phyloP scores from a whole-genome alignment of 495 filamentous ascomycete species.

The Aspergillus baeticus region DNA sequence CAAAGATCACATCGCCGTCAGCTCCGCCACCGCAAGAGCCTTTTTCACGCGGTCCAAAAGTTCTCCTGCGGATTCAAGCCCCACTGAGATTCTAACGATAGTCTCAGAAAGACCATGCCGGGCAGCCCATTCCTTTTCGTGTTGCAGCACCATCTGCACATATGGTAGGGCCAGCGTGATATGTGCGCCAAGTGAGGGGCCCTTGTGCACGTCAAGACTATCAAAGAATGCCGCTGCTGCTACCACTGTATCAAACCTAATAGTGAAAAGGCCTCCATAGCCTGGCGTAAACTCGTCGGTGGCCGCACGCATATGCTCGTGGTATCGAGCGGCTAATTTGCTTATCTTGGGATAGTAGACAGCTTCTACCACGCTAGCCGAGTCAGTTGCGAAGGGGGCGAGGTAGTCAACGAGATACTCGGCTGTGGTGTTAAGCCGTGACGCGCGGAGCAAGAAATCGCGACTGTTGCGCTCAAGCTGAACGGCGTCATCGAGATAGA shows the following conservation, averaged over 20 bases:
- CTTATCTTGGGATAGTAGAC: conserved; percentile 13
- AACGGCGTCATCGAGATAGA: not conserved
- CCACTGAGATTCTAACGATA: conserved; percentile 2
- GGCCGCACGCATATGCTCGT: too few species aligned
- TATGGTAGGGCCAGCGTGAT: not conserved
- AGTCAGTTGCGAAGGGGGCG: not conserved
- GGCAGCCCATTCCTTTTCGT: not conserved
- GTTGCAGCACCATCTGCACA: not conserved
- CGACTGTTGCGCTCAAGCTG: not conserved
- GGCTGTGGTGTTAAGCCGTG: not conserved
- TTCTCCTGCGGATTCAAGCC: not conserved
- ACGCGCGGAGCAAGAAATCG: not conserved
- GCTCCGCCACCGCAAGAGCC: not conserved
- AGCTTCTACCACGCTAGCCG: not conserved
- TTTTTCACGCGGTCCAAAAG: not conserved
- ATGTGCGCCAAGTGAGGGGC: not conserved
- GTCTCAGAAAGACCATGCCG: conserved; percentile 5
- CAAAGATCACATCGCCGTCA: too few species aligned
- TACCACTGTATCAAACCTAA: not conserved
- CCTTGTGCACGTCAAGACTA: not conserved
- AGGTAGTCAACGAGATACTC: not conserved
- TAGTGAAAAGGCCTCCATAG: not conserved
- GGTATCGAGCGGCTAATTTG: too few species aligned
- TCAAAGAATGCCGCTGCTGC: not conserved
- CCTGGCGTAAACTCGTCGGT: too few species aligned